Conservation (phyloP, 208 protist species). For the Crithidia expoeki region DNA sequence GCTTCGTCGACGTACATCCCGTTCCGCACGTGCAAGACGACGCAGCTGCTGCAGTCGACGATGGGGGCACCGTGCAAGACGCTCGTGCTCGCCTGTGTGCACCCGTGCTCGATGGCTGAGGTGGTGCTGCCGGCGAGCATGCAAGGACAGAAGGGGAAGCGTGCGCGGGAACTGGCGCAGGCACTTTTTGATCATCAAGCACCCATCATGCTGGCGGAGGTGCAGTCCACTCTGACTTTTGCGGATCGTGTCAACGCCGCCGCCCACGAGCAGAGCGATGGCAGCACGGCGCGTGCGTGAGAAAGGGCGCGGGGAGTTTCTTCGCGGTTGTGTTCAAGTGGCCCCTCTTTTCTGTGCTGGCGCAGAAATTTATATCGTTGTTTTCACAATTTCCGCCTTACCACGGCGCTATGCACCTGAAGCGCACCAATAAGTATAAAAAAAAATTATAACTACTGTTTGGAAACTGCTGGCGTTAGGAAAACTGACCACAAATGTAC, state of each 20-base stretch:
- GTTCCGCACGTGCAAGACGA: conserved; percentile 78
- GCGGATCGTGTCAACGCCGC: conserved; percentile 28
- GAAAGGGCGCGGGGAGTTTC: neutral
- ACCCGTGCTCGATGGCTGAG: conserved; percentile 50
- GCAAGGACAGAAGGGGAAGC: conserved; percentile 13
- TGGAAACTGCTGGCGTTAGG: no score
- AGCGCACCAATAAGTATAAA: no score
- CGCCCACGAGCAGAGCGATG: conserved; percentile 1
- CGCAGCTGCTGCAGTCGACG: conserved; percentile 74
- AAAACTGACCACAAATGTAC: no score
- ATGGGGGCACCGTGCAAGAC: conserved; percentile 61
- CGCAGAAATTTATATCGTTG: no score
- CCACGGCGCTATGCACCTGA: no score
- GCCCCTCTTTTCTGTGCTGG: neutral
- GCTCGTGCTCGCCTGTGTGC: conserved; percentile 78
- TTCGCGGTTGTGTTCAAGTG: neutral
- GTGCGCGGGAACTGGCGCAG: conserved; percentile 16
- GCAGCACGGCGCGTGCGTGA: neutral
- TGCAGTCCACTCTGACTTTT: conserved; percentile 27
- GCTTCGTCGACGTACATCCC: conserved; percentile 41
- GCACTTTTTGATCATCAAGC: conserved; percentile 30
- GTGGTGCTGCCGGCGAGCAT: conserved; percentile 33
- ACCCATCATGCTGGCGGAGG: conserved; percentile 29
- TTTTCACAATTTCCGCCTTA: no score
- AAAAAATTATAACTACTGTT: no score